Conservation (phyloP, 345 rosid genomes). For the Syzygium aqueum region DNA sequence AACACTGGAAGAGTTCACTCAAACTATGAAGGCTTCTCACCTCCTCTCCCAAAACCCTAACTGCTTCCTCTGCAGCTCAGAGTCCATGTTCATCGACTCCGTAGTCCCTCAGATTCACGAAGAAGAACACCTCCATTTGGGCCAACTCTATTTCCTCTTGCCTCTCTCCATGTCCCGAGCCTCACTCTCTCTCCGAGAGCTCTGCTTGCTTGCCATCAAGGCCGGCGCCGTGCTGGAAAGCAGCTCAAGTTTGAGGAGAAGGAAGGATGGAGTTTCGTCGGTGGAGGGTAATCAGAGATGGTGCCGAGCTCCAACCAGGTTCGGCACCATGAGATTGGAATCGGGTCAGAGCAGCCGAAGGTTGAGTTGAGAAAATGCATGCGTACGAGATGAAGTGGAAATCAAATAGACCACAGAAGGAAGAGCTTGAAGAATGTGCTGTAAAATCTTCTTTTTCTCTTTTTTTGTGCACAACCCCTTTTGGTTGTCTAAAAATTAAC, state of each 20-base stretch:
- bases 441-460: neutral
- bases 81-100: neutral
- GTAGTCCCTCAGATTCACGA: neutral
- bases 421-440: neutral
- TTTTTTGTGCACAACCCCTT: neutral
- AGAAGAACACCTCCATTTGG: neutral
- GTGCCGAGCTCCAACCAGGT: neutral
- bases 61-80: neutral
- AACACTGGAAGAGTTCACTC: conserved; percentile 16
- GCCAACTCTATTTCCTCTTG: conserved; percentile 54
- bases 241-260: neutral
- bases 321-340: neutral
- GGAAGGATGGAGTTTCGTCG: neutral
- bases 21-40: neutral
- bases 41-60: neutral
- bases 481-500: neutral
- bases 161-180: conserved; percentile 35
- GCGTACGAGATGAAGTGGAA: neutral
- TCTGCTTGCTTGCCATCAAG: neutral
- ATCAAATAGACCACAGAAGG: neutral
- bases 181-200: neutral
- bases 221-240: neutral
- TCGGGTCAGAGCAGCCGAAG: neutral
- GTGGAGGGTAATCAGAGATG: neutral
- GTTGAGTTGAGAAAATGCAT: neutral